A percentile compares a stretch with the other conserved stretches of the same genome.
Evolutionary conservation across 768 basidiomycete species (phyloP).

Genomic region (Sarcodon sp.): DNA sequence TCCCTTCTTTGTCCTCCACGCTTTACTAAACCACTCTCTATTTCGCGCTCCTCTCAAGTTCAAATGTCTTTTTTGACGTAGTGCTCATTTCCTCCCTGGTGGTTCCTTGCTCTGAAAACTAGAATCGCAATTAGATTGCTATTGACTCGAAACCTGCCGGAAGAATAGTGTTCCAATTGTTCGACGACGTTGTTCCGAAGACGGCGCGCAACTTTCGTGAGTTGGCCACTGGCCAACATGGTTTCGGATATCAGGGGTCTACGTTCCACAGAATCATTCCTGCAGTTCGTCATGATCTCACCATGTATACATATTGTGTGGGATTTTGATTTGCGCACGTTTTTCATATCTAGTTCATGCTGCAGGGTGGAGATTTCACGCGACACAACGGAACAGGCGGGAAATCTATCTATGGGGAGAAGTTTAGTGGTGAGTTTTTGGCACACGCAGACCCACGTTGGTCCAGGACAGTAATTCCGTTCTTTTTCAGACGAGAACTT

Average conservation of each 20-base stretch:
- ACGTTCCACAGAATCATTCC: conserved; percentile 54
- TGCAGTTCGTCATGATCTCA: conserved; percentile 23
- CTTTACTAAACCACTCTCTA: conserved; percentile 5
- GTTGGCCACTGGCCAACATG: conserved; percentile 35
- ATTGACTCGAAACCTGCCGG: conserved; percentile 17
- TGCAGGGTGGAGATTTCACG: conserved; percentile 85
- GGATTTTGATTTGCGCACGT: neutral
- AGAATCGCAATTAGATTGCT: conserved; percentile 17
- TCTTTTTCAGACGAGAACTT: conserved; percentile 54
- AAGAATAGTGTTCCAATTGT: conserved; percentile 43
- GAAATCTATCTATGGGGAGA: conserved; percentile 76
- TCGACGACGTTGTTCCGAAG: conserved; percentile 33
- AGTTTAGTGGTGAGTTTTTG: conserved; percentile 47
- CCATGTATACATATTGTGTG: neutral
- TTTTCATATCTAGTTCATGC: conserved; percentile 45
- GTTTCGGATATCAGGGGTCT: conserved; percentile 34
- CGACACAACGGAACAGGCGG: conserved; percentile 65
- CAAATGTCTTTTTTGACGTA: conserved; percentile 20
- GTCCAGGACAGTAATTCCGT: neutral
- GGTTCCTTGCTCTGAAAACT: neutral
- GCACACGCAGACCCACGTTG: neutral
- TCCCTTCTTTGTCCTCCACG: neutral
- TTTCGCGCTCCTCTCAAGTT: conserved; percentile 8
- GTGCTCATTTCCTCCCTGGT: neutral
- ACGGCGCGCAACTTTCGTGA: conserved; percentile 44